Evolutionary conservation across 148 eudicot genomes (phyloP).

Genomic region (Camellia lanceoleosa): DNA sequence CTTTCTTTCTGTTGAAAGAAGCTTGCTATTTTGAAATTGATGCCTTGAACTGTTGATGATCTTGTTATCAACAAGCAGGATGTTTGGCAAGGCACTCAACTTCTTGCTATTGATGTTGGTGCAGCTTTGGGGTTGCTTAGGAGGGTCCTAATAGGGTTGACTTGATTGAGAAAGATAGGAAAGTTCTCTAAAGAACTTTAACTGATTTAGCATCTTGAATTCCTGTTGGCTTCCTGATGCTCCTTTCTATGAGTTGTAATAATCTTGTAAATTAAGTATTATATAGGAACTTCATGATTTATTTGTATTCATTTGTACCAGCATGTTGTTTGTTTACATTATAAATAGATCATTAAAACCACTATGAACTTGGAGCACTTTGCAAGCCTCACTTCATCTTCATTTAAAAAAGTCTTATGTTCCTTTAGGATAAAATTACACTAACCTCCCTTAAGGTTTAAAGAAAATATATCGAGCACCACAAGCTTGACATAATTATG

Average conservation of each 20-base stretch:
- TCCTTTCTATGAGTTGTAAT: conserved; percentile 77
- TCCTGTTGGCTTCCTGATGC: conserved; percentile 98
- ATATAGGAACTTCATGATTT: background rate
- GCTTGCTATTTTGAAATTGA: background rate
- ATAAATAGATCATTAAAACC: background rate
- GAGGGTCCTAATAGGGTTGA: conserved; percentile 81
- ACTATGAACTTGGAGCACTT: background rate
- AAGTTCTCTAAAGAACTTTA: conserved; percentile 70
- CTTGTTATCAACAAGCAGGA: conserved; percentile 49
- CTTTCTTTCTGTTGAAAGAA: background rate
- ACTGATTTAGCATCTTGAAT: conserved; percentile 90
- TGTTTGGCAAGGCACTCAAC: conserved; percentile 97
- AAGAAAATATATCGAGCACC: no score
- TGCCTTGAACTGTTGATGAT: background rate
- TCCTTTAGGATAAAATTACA: no score
- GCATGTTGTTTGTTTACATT: background rate
- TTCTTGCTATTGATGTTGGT: conserved; percentile 85
- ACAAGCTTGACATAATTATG: no score
- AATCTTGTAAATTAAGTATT: conserved; percentile 2
- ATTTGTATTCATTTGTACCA: background rate
- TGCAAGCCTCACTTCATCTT: background rate
- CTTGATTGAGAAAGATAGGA: conserved; percentile 81
- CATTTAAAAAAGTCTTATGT: no score
- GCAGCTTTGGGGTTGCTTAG: conserved; percentile 81
- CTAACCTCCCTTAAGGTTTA: no score